phyloP scores from a whole-genome alignment of 2,329 filamentous ascomycete species.

The Thelonectria blattea region DNA sequence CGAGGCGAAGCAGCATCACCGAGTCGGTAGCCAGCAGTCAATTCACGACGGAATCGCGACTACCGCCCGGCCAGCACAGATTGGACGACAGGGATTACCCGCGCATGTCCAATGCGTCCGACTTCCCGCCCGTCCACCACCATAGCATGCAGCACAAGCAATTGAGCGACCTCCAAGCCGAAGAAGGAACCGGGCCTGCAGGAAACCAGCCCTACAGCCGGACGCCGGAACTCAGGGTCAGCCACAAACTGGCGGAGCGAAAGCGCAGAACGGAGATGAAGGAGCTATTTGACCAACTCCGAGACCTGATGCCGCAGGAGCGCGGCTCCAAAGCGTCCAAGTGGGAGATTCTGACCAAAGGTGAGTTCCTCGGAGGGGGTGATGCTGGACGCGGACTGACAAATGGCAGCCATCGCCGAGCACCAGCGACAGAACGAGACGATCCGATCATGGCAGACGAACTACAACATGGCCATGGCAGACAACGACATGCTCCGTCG shows the following conservation, averaged over 20 bases:
- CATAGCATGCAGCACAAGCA: constrained; percentile 79
- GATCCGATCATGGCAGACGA: constrained; percentile 54
- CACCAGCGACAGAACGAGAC: constrained; percentile 61
- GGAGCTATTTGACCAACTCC: constrained; percentile 80
- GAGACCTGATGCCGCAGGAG: constrained; percentile 79
- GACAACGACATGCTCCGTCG: constrained; percentile 58
- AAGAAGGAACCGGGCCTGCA: constrained; percentile 57
- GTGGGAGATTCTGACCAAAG: constrained; percentile 87
- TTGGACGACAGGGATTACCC: constrained; percentile 68
- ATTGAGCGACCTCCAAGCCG: constrained; percentile 68
- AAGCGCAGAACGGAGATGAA: constrained; percentile 90
- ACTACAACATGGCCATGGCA: constrained; percentile 48
- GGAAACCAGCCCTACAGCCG: constrained; percentile 79
- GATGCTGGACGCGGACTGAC: constrained; percentile 20
- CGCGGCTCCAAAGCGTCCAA: constrained; percentile 86
- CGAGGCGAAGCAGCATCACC: constrained; percentile 76
- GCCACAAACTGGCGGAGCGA: constrained; percentile 83
- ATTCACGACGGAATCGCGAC: constrained; percentile 74
- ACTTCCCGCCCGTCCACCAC: constrained; percentile 70
- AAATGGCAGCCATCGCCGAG: constrained; percentile 62
- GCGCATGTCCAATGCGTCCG: constrained; percentile 58
- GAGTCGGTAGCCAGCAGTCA: constrained; percentile 82
- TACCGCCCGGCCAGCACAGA: constrained; percentile 74
- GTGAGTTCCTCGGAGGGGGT: constrained; percentile 53
- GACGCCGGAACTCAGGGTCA: constrained; percentile 81